Evolutionary conservation across 164 flowering plant species (phyloP), one percentile per base, ranked within the genome.

Genomic region (Vitis labrusca): DNA sequence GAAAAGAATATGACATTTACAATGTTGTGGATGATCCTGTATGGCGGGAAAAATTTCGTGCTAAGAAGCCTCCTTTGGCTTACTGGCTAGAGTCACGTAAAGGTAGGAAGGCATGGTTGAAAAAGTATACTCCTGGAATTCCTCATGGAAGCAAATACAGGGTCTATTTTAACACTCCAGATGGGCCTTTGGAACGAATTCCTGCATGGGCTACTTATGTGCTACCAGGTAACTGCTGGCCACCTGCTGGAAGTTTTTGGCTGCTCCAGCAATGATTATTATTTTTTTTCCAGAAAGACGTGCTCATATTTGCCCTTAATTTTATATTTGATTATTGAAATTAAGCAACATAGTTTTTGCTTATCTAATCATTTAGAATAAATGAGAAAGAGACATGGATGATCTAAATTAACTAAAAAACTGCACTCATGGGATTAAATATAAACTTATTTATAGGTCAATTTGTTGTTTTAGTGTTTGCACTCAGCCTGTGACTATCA

Each of bases 121-220:
- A 91, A 71, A 95, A 95, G 80, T 95, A 95, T 67, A 59, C 1
- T 37, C 99, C 98, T 1, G 87, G 79, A 49, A 83, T 95, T 67
- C 93, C 98, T 72, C 99, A 92, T 86, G 94, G 91, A 74, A 88
- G 94, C 83, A 95, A 84, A 73, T 95, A 95, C 77, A 86, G 97
- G 69, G 91, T 95, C 61, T 95, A 92, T 82, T 91, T 95, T 70
- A 91, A 95, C 81, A 95, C 99, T 77, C 91, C 98, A 16, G 77
- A 55, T 75, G 99, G 98, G 17, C 92, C 98, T 66, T 74, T 95
- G 77, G 99, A 92, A 76, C 82, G 99, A 12, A 84, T 95, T 63
- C 98, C 99, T 78, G 96, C 99, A 69, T 95, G 98, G 99, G 99
- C 99, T 72, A 89, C 96, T 65, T 95, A 91, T 82, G 99, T 95